Evolutionary conservation across 495 filamentous ascomycete genomes (phyloP).

Genomic region (Penicillium cosmopolitanum): DNA sequence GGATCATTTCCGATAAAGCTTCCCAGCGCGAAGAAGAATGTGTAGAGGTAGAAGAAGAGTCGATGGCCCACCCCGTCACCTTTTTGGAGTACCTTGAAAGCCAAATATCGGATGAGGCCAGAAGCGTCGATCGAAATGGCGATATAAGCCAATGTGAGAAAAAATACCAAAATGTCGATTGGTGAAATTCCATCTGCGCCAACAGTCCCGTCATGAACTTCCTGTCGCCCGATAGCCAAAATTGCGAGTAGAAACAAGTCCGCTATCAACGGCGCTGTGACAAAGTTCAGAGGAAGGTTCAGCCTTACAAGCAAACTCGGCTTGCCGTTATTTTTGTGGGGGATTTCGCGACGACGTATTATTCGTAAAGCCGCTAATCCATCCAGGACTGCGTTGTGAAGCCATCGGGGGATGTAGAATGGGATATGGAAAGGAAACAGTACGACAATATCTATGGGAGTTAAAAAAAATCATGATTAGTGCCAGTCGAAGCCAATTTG

Average conservation of each 20-base stretch:
- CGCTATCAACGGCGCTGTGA: slow-evolving; percentile 66
- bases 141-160: slow-evolving; percentile 72
- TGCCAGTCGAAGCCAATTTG: background rate
- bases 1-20: slow-evolving; percentile 72
- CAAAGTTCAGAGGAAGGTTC: slow-evolving; percentile 64
- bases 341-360: slow-evolving; percentile 44
- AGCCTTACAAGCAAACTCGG: slow-evolving; percentile 42
- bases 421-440: slow-evolving; percentile 67
- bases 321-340: slow-evolving; percentile 9
- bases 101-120: slow-evolving; percentile 65
- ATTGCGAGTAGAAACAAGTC: slow-evolving; percentile 69
- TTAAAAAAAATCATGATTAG: background rate
- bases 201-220: slow-evolving; percentile 64
- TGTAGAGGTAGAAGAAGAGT: slow-evolving; percentile 69
- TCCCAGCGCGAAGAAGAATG: slow-evolving; percentile 68
- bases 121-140: slow-evolving; percentile 75
- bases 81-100: slow-evolving; percentile 68
- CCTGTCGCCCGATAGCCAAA: slow-evolving; percentile 59
- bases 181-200: slow-evolving; percentile 63
- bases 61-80: slow-evolving; percentile 62
- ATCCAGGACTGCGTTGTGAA: slow-evolving; percentile 47
- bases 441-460: slow-evolving; percentile 58
- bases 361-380: slow-evolving; percentile 49
- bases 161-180: slow-evolving; percentile 69
- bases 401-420: slow-evolving; percentile 52